Conservation (phyloP, 805 yeast species). For the Debaryomyces maramus region DNA sequence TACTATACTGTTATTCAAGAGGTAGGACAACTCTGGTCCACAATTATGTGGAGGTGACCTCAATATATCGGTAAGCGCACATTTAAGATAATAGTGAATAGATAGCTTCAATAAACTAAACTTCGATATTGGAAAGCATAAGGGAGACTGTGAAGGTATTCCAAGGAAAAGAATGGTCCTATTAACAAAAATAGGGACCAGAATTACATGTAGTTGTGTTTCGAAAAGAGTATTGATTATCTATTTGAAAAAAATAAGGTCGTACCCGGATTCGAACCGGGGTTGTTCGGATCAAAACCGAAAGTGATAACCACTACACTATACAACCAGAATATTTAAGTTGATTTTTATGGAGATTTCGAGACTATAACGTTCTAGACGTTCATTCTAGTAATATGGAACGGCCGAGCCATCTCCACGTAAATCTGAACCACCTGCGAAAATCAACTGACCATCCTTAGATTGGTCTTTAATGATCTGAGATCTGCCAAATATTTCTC, state of each 20-base stretch:
- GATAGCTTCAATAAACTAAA: too few species aligned
- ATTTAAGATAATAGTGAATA: too few species aligned
- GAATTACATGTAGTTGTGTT: too few species aligned
- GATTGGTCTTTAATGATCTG: conserved; percentile 58
- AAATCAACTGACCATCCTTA: conserved; percentile 45
- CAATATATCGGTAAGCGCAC: neutral
- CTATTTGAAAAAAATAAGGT: conserved; percentile 49
- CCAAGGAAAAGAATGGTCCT: too few species aligned
- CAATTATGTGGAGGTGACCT: too few species aligned
- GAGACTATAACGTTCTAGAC: neutral
- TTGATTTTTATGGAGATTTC: neutral
- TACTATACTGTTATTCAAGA: too few species aligned
- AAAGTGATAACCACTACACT: conserved; percentile 82
- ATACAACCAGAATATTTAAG: conserved; percentile 40
- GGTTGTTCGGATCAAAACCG: conserved; percentile 81
- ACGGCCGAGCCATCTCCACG: conserved; percentile 85
- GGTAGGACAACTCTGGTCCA: too few species aligned
- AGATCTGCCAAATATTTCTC: conserved; percentile 63
- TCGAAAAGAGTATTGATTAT: too few species aligned
- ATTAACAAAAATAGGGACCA: too few species aligned
- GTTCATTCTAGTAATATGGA: conserved; percentile 42
- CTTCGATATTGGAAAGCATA: too few species aligned
- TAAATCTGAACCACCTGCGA: conserved; percentile 73
- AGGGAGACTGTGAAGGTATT: too few species aligned
- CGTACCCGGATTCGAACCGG: conserved; percentile 87